Base-by-base conservation (phyloP, 2,329 filamentous ascomycete genomes). In the Shiraia sp. region DNA sequence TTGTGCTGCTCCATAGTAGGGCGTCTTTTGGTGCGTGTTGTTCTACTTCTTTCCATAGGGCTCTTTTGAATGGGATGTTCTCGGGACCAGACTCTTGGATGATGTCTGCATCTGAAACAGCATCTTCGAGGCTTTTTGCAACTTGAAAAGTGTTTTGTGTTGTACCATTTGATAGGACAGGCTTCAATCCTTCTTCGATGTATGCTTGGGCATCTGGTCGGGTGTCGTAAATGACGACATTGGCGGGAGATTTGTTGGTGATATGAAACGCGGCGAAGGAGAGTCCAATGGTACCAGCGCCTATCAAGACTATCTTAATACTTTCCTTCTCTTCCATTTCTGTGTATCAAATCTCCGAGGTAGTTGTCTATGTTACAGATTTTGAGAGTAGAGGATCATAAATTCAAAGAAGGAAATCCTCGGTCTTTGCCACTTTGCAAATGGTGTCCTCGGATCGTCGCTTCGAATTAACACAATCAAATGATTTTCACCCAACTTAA, bases 81-180 rank as follows among this genome's bases (percentile, higher is more conserved):
- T 83, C 80, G 0, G 80, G 79, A 0, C 78, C 79, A 62, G 81
- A 79, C 63, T 83, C 81, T 61, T 84, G 80, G 29, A 84, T 66
- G 35, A 83, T 78, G 29, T 72, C 65, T 1, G 78, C 78, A 40
- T 61, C 45, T 15, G 57, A 36, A 8, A 80, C 71, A 9, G 79
- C 79, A 2, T 69, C 49, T 22, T 61, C 41, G 3, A 79, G 57
- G 3, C 64, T 53, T 2, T 35, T 35, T 14, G 52, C 57, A 22
- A 62, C 63, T 6, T 55, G 49, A n/a, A 81, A n/a, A n/a, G n/a
- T n/a, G n/a, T n/a, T n/a, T n/a, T n/a, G n/a, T n/a, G n/a, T n/a
- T n/a, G n/a, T n/a, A n/a, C n/a, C n/a, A n/a, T n/a, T n/a, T n/a
- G n/a, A n/a, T n/a, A n/a, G n/a, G 4, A 51, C 36, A 12, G 40